Conservation (phyloP, 148 eudicot genomes). For the Fagopyrum tataricum region DNA sequence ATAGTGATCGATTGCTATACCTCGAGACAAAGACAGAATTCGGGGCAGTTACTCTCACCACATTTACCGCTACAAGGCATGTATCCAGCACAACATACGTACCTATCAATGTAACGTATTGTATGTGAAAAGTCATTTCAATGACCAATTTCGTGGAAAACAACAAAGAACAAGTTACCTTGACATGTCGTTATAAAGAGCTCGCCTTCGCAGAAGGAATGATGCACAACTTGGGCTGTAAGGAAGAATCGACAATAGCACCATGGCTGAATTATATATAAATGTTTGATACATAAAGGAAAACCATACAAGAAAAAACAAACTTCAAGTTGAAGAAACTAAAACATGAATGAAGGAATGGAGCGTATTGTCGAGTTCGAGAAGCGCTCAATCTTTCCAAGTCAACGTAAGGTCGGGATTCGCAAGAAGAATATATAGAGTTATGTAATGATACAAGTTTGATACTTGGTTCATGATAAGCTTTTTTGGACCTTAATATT, state of each 20-base stretch:
- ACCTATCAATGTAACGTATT: conserved; percentile 17
- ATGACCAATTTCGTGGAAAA: not conserved
- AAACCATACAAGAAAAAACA: not conserved
- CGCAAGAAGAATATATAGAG: no score
- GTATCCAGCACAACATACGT: conserved; percentile 30
- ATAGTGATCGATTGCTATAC: conserved; percentile 4
- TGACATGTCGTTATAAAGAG: conserved; percentile 31
- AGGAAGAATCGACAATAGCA: not conserved
- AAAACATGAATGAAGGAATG: no score
- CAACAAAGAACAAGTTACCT: conserved; percentile 21
- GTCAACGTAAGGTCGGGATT: no score
- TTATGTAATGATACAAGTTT: not conserved
- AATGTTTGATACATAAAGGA: not conserved
- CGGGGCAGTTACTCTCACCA: conserved; percentile 30
- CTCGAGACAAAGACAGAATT: conserved; percentile 32
- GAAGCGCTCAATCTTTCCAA: no score
- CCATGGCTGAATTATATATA: no score
- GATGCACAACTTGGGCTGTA: conserved; percentile 37
- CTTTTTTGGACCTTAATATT: no score
- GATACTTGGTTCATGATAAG: not conserved
- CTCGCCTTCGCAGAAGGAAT: conserved; percentile 27
- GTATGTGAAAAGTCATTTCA: not conserved
- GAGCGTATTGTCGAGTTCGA: no score
- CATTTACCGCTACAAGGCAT: conserved; percentile 44
- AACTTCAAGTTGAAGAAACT: not conserved